These are phyloP conservation scores for Cyberlindnera amylophila DNA, from an alignment of 805 yeast species.

Conservation along the genomic window DNA sequence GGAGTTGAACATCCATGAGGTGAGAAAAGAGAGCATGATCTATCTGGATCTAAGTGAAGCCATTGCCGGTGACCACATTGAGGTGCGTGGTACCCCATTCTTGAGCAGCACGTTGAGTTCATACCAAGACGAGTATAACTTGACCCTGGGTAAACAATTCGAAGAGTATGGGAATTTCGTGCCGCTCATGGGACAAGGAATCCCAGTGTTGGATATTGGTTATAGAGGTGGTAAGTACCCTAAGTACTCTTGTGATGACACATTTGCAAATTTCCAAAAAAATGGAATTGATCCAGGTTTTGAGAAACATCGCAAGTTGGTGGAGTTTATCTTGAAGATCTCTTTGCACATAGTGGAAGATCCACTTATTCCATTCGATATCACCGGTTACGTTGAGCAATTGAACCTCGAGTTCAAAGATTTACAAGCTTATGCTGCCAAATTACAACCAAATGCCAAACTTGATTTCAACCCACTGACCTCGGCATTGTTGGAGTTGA, in stretches of 20 bases:
- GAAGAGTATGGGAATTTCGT: slow-evolving; percentile 56
- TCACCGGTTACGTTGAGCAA: slow-evolving; percentile 42
- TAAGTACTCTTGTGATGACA: slow-evolving; percentile 58
- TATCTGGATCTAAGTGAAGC: slow-evolving; percentile 74
- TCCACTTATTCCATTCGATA: slow-evolving; percentile 71
- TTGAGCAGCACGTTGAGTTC: slow-evolving; percentile 16
- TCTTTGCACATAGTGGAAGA: slow-evolving; percentile 62
- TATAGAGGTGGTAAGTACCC: slow-evolving; percentile 41
- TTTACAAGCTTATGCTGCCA: slow-evolving; percentile 37
- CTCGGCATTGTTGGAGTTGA: slow-evolving; percentile 36
- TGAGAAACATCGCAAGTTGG: slow-evolving; percentile 51
- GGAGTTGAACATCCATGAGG: slow-evolving; percentile 48
- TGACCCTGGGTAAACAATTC: slow-evolving; percentile 29
- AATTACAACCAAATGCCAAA: slow-evolving; percentile 19
- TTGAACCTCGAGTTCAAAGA: slow-evolving; percentile 44
- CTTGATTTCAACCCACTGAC: slow-evolving; percentile 30
- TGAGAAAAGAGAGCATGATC: slow-evolving; percentile 59
- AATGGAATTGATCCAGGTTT: slow-evolving; percentile 53
- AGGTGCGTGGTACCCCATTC: slow-evolving; percentile 38
- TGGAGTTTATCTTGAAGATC: slow-evolving; percentile 50
- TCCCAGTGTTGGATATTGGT: slow-evolving; percentile 64
- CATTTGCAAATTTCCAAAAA: slow-evolving; percentile 50
- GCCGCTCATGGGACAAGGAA: slow-evolving; percentile 62
- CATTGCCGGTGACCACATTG: slow-evolving; percentile 48
- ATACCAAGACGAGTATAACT: slow-evolving; percentile 51